Evolutionary conservation across 2,329 filamentous ascomycete genomes (phyloP).

Genomic region (Apiospora marii): DNA sequence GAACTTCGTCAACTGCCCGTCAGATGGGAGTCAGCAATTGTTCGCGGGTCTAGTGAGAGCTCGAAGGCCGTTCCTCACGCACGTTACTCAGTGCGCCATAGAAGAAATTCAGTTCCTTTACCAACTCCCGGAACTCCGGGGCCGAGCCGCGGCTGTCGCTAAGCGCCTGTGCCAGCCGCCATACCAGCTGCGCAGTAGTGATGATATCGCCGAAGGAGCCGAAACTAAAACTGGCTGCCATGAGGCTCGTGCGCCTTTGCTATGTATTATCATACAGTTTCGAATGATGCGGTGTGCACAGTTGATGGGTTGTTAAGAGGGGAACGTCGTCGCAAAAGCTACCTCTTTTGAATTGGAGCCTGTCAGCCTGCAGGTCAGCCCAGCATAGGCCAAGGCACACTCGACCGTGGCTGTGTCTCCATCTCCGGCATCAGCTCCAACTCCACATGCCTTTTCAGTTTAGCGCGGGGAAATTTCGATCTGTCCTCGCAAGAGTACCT

Average conservation of each 20-base stretch:
- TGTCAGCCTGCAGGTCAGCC: not conserved
- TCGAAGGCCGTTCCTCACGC: not conserved
- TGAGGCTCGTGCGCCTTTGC: not conserved
- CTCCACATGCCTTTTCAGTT: no score
- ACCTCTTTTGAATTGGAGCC: not conserved
- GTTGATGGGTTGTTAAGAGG: not conserved
- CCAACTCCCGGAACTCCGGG: slow-evolving; percentile 17
- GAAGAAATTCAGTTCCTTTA: not conserved
- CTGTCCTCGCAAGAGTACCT: no score
- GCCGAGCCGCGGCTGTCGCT: slow-evolving; percentile 24
- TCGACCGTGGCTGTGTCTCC: not conserved
- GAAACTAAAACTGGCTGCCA: slow-evolving; percentile 19
- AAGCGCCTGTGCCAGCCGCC: slow-evolving; percentile 20
- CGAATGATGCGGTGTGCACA: not conserved
- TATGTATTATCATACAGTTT: not conserved
- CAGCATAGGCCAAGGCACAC: not conserved
- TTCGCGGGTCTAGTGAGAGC: not conserved
- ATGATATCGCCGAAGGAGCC: slow-evolving; percentile 21
- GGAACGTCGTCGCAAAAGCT: not conserved
- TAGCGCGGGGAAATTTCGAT: no score
- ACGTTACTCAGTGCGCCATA: not conserved
- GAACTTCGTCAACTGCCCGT: not conserved
- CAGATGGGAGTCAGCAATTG: not conserved
- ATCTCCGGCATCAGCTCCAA: no score
- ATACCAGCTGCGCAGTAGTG: slow-evolving; percentile 22